Evolutionary conservation across 2,329 filamentous ascomycete species (phyloP).

Genomic region (Peltaster fructicola): DNA sequence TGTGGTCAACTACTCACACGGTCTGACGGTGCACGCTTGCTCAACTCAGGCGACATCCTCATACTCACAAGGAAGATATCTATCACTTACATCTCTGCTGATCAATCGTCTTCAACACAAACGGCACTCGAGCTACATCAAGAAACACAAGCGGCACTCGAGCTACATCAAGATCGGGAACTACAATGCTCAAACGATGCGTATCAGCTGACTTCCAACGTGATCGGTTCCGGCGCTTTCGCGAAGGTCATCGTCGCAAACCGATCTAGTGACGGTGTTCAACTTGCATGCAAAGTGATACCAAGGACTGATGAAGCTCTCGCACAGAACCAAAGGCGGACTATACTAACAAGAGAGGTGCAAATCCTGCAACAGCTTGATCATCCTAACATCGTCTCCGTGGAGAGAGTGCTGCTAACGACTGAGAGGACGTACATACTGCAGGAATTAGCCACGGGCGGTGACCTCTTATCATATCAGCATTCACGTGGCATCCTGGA

Average conservation of each 20-base stretch:
- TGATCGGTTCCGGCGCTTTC: conserved; percentile 36
- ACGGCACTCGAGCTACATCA: conserved; percentile 2
- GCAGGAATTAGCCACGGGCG: conserved; percentile 40
- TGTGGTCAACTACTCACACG: too few species aligned
- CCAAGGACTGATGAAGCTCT: too few species aligned
- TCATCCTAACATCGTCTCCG: conserved; percentile 42
- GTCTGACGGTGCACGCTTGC: conserved; percentile 23
- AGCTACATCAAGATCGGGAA: conserved; percentile 3
- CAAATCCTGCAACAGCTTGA: conserved; percentile 33
- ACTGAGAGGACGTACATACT: conserved; percentile 41
- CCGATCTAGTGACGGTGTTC: conserved; percentile 34
- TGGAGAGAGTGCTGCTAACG: conserved; percentile 39
- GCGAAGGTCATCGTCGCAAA: conserved; percentile 38
- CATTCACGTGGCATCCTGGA: conserved; percentile 30
- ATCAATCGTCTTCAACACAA: too few species aligned
- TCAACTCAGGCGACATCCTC: conserved; percentile 27
- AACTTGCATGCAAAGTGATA: conserved; percentile 53
- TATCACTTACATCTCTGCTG: conserved; percentile 14
- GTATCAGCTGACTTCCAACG: conserved; percentile 32
- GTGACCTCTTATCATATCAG: conserved; percentile 43
- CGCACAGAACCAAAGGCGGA: too few species aligned
- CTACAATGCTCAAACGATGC: conserved; percentile 26
- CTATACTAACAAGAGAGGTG: conserved; percentile 28
- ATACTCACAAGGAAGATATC: conserved; percentile 14
- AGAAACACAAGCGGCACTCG: too few species aligned